Percentiles rank a stretch among this genome's conserved stretches.
These are phyloP conservation scores for Nigrograna mackinnonii DNA, from an alignment of 2,329 filamentous ascomycete genomes.

Conservation along the genomic window DNA sequence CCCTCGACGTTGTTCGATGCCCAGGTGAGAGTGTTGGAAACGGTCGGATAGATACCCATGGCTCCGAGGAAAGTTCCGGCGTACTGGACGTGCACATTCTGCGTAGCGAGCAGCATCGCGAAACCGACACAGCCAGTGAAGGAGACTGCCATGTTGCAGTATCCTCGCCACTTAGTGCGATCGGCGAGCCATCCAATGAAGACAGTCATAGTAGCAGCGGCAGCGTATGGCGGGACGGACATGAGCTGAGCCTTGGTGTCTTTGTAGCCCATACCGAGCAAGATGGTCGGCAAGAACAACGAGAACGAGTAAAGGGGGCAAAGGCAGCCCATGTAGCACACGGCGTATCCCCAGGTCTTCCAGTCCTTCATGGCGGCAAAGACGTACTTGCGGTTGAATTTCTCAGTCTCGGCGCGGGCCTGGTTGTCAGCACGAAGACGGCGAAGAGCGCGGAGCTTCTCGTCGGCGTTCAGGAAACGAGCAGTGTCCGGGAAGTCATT, in stretches of 20 bases:
- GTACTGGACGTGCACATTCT: conserved; percentile 72
- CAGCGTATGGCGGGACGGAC: conserved; percentile 73
- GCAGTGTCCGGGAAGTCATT: conserved; percentile 67
- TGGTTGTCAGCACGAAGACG: conserved; percentile 72
- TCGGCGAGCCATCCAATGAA: conserved; percentile 76
- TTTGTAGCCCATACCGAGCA: conserved; percentile 54
- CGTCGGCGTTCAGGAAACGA: conserved; percentile 56
- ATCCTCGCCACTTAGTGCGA: conserved; percentile 69
- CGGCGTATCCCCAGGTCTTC: conserved; percentile 56
- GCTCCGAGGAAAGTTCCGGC: conserved; percentile 84
- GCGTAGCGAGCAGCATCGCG: conserved; percentile 72
- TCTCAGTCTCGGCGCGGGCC: conserved; percentile 61
- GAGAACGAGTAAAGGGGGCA: conserved; percentile 37
- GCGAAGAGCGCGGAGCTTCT: conserved; percentile 61
- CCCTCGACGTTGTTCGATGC: conserved; percentile 87
- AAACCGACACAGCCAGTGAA: conserved; percentile 78
- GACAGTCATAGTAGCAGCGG: conserved; percentile 71
- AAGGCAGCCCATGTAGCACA: conserved; percentile 67
- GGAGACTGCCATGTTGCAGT: conserved; percentile 77
- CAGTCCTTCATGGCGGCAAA: conserved; percentile 51
- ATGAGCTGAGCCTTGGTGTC: conserved; percentile 41
- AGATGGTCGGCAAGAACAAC: conserved; percentile 52
- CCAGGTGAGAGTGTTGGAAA: conserved; percentile 88
- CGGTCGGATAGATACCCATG: conserved; percentile 84
- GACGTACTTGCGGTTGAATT: conserved; percentile 39